These are phyloP conservation scores for Fusarium cyanostomum DNA, from an alignment of 2,329 filamentous ascomycete genomes.

Conservation along the genomic window DNA sequence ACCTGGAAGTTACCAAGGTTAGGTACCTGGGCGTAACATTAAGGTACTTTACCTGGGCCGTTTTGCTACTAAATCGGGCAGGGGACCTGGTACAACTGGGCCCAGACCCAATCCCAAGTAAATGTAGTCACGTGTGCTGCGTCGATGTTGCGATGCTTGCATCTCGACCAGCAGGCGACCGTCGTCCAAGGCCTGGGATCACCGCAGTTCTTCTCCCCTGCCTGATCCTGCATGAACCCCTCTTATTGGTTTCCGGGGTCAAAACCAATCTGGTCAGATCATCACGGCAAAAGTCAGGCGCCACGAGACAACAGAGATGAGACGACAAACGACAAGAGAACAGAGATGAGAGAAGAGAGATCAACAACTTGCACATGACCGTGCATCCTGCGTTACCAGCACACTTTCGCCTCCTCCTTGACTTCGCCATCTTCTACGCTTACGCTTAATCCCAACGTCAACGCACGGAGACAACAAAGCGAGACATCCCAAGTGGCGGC, in stretches of 20 bases:
- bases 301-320: constrained; percentile 14
- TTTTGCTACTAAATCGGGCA: too few species aligned
- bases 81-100: too few species aligned
- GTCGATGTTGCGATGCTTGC: too few species aligned
- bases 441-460: background rate
- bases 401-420: background rate
- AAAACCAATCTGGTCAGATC: background rate
- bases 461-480: background rate
- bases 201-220: constrained; percentile 9
- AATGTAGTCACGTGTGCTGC: too few species aligned
- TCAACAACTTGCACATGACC: constrained; percentile 7
- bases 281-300: constrained; percentile 1
- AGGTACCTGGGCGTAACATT: too few species aligned
- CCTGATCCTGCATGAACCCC: constrained; percentile 26
- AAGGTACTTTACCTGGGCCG: too few species aligned
- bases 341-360: constrained; percentile 31
- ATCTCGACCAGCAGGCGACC: background rate
- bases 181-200: background rate
- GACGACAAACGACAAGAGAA: constrained; percentile 9
- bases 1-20: too few species aligned
- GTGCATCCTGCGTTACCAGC: constrained; percentile 10
- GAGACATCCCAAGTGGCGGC: background rate
- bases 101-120: too few species aligned
- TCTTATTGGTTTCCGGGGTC: background rate
- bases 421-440: background rate